Base-by-base conservation (phyloP, 768 basidiomycete genomes). In the Calocybe gangraenosa region DNA sequence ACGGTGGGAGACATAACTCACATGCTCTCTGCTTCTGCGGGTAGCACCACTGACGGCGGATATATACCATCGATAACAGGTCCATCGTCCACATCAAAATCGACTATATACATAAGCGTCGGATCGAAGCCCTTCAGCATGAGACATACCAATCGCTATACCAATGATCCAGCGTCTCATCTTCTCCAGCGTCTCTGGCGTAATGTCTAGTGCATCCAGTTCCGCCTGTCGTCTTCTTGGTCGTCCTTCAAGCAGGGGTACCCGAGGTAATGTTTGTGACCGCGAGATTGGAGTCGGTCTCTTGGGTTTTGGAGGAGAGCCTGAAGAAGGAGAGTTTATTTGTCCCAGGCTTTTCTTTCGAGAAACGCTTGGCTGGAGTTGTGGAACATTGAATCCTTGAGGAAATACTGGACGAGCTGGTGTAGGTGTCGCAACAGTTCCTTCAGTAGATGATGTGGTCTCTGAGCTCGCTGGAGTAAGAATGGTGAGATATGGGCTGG, bases 51-150 rank as follows among this genome's bases (percentile, higher is more conserved):
- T n/a, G 84, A 59, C 0, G 82, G 75, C 2, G 89, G 87, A 51
- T 83, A 84, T 33, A 89, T 61, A 11, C 80, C 75, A 42, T 79
- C 76, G 18, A 95, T 70, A 4, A 86, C 79, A 7, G 92, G 92
- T 2, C 92, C 92, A 38, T 84, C 68, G 52, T 95, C 92, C 37
- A 92, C 63, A 65, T 96, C 92, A 58, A 96, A 96, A 53, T 93
- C 82, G 30, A 92, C 87, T 89, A 38, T 2, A n/a, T n/a, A 23
- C 47, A 20, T 4, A 13, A 34, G 40, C 28, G 11, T 47, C 22
- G 47, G 50, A 36, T 19, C 39, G 46, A 41, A 22, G 19, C 40
- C 47, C 40, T 49, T 45, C n/a, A 22, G n/a, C n/a, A 19, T 8
- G 17, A 11, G 9, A 3, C 72, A 52, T 59, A 76, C 85, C 87